phyloP scores from a whole-genome alignment of 2,329 filamentous ascomycete genomes.

The Neodidymelliopsis sp. region DNA sequence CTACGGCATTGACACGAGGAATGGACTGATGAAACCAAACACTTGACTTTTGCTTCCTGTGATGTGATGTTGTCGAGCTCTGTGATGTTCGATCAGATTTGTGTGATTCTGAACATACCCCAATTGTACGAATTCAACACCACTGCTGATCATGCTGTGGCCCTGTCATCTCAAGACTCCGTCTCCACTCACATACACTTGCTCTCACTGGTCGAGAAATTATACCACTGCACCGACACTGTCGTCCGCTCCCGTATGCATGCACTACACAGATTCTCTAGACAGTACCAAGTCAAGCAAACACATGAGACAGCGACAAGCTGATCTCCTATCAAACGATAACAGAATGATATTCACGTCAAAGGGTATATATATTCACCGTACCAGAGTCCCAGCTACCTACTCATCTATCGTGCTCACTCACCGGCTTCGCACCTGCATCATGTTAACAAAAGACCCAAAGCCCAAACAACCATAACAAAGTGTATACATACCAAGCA shows the following conservation, averaged over 20 bases:
- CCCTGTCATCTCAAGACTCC: no score
- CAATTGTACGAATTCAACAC: no score
- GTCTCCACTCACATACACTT: no score
- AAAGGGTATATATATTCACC: neutral
- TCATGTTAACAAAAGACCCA: constrained; percentile 13
- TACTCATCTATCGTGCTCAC: constrained; percentile 21
- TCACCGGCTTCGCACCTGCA: constrained; percentile 41
- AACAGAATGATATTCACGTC: neutral
- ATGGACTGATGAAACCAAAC: constrained; percentile 18
- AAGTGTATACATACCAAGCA: constrained; percentile 58
- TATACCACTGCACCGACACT: no score
- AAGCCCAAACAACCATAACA: neutral
- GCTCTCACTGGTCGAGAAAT: no score
- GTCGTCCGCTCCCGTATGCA: no score
- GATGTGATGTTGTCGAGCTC: neutral
- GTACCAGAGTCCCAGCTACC: neutral
- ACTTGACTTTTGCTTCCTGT: neutral
- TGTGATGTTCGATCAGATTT: neutral
- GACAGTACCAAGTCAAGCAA: no score
- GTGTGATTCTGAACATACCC: no score
- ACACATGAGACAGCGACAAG: no score
- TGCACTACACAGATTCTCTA: no score
- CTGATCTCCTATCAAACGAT: no score
- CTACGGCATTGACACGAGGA: constrained; percentile 14
- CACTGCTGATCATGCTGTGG: no score